phyloP scores from a whole-genome alignment of 176 grass and related monocot species.

The Zoysia pacifica region DNA sequence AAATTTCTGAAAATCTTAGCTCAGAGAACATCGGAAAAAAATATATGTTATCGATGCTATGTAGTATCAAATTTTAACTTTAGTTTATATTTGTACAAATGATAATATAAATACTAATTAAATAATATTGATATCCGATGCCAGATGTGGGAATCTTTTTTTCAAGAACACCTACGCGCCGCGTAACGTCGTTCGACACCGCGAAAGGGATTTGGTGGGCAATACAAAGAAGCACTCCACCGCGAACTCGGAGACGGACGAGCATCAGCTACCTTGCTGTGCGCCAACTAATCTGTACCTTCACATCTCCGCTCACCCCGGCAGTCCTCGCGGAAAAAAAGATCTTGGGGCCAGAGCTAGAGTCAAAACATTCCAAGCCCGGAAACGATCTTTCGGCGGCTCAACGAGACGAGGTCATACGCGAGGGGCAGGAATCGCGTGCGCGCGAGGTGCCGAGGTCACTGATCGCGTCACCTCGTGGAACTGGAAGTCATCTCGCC shows the following conservation, averaged over 20 bases:
- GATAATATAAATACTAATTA: no score
- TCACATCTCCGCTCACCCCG: neutral
- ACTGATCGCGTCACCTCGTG: constrained; percentile 3
- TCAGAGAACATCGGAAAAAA: no score
- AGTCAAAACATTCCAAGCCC: neutral
- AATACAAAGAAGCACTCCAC: neutral
- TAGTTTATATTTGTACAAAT: no score
- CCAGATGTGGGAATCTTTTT: no score
- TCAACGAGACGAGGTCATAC: neutral
- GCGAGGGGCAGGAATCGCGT: constrained; percentile 36
- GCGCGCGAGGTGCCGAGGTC: neutral
- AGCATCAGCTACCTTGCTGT: constrained; percentile 24
- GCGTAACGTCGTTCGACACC: neutral
- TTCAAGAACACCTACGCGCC: neutral
- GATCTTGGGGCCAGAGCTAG: no score
- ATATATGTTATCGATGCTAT: no score
- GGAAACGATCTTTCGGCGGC: constrained; percentile 40
- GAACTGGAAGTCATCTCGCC: neutral
- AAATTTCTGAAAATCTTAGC: neutral
- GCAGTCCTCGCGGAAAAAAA: no score
- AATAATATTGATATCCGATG: no score
- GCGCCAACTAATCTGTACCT: constrained; percentile 36
- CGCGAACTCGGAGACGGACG: no score
- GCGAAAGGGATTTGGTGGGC: constrained; percentile 15
- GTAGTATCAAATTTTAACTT: no score